Base-by-base conservation (phyloP, 805 yeast species). In the Pichia paraexigua region DNA sequence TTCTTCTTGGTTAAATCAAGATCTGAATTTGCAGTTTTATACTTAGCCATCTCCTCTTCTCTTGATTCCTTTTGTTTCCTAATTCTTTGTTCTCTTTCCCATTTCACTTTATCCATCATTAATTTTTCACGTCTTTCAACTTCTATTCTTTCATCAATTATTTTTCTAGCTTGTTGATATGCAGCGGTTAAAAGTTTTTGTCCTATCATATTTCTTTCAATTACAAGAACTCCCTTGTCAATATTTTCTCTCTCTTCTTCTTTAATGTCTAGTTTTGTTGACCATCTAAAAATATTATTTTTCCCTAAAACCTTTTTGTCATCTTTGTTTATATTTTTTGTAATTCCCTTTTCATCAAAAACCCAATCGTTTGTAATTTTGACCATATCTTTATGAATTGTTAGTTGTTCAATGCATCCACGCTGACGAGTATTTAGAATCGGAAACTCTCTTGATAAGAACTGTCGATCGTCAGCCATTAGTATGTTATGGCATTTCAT, bases 291-390 rank as follows among this genome's bases (percentile, higher is more conserved):
- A 15, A 56, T 52, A 32, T 55, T 55, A 11, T 30, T 41, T 5
- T 47, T 52, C 3, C 41, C 35, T 12, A 28, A 11, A 37, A 21
- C n/a, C 21, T 30, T 46, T 44, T 40, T 25, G 21, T 44, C 11
- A 21, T 32, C n/a, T n/a, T 48, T 39, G 27, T 35, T 45, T 53
- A 27, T 20, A 39, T 13, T 20, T 47, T 18, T 45, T 49, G 43
- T 39, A 40, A 45, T 35, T 11, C 62, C 62, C 45, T 60, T 66
- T 49, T 66, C 70, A n/a, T 52, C 55, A 12, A 48, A 53, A 5
- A 59, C 55, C 70, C 70, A 66, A 18, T 49, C 43, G 30, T 55
- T 54, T 2, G 62, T 41, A 3, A 64, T 55, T 13, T 43, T 42
- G 3, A 43, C 24, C 17, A 58, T 12, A 22, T 58, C 53, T 22